phyloP scores from a whole-genome alignment of 441 rosid genomes.

The California macrophylla region DNA sequence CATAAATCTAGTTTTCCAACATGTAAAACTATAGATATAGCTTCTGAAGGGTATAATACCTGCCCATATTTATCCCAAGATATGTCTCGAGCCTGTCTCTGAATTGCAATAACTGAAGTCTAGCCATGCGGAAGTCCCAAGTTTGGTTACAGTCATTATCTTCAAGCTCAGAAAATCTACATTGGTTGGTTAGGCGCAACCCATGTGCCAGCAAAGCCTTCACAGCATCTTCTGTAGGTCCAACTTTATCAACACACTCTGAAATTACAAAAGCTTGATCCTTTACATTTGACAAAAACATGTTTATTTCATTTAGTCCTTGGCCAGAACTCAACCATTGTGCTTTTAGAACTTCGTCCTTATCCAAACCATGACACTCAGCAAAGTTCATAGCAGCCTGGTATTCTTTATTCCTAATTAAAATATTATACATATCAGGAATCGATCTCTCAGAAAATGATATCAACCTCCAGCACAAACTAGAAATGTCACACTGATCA shows the following conservation, averaged over 20 bases:
- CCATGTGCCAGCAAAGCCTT: constrained; percentile 73
- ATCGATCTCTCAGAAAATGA: constrained; percentile 72
- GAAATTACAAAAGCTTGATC: constrained; percentile 68
- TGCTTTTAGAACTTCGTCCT: constrained; percentile 70
- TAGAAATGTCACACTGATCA: constrained; percentile 32
- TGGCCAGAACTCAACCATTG: constrained; percentile 71
- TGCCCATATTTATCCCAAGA: constrained; percentile 98
- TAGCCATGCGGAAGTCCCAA: constrained; percentile 70
- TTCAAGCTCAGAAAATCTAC: constrained; percentile 42
- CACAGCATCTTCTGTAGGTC: constrained; percentile 68
- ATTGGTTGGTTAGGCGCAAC: constrained; percentile 45
- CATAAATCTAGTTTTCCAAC: neutral
- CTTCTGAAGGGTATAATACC: constrained; percentile 38
- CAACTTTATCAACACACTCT: constrained; percentile 69
- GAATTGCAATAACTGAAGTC: constrained; percentile 80
- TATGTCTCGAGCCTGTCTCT: constrained; percentile 82
- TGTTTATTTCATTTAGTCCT: constrained; percentile 49
- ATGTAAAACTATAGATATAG: constrained; percentile 3
- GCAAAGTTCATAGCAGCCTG: constrained; percentile 77
- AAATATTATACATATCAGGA: constrained; percentile 65
- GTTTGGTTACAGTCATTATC: constrained; percentile 40
- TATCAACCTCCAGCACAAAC: constrained; percentile 54
- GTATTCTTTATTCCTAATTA: constrained; percentile 52
- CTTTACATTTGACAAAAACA: constrained; percentile 52
- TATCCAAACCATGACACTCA: constrained; percentile 61